phyloP scores from a whole-genome alignment of 257 asterid genomes.

The Paraleonurus japonicus region DNA sequence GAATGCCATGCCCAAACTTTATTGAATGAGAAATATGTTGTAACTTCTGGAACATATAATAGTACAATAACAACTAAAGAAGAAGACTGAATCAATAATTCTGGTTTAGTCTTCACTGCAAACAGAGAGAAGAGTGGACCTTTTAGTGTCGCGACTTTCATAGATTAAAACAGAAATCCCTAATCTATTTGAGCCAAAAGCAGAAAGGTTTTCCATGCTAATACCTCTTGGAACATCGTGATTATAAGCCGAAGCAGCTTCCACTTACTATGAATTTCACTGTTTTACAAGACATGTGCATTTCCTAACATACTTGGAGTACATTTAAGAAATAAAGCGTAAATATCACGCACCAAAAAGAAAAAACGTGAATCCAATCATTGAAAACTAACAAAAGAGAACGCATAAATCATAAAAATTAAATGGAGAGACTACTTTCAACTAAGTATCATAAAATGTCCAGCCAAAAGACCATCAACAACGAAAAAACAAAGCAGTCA shows the following conservation, averaged over 20 bases:
- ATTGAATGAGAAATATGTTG: not conserved
- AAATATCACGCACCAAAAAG: not conserved
- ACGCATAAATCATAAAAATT: not conserved
- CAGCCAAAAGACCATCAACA: not conserved
- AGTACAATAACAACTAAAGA: not conserved
- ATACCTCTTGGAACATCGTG: not conserved
- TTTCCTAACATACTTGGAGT: not conserved
- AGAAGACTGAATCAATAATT: not conserved
- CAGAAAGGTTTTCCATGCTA: not conserved
- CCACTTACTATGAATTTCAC: not conserved
- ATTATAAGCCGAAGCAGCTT: conserved; percentile 1
- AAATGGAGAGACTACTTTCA: not conserved
- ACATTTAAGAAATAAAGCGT: not conserved
- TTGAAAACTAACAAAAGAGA: not conserved
- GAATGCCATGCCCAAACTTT: not conserved
- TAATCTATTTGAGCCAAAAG: not conserved
- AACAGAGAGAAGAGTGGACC: not conserved
- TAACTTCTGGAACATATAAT: not conserved
- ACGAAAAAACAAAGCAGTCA: not conserved
- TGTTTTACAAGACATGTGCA: not conserved
- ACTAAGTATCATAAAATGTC: not conserved
- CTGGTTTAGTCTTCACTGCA: conserved; percentile 2
- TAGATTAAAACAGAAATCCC: not conserved
- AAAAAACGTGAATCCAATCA: not conserved
- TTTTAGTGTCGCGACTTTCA: not conserved